Base-by-base conservation (phyloP, 768 basidiomycete genomes). In the Lentinula sp. region DNA sequence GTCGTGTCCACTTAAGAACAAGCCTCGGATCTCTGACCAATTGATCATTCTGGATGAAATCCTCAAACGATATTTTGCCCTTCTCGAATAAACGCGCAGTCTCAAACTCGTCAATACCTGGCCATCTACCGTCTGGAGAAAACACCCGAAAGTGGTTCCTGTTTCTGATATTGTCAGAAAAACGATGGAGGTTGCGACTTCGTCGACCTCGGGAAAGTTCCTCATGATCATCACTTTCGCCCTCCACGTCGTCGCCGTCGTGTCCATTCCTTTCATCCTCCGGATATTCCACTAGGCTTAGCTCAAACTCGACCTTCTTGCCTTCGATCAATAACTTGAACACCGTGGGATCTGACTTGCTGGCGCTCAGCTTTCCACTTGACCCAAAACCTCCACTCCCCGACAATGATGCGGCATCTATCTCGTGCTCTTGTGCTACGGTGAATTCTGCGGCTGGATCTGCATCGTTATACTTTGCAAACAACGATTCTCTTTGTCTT, bases 1-100 rank as follows among this genome's bases (percentile, higher is more conserved):
- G 79, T 9, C 79, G 81, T 43, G 80, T 79, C 86, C 91, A 95
- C 62, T 83, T 79, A 55, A 95, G 82, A 2, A 93, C 89, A 41
- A 96, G 78, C 33, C 81, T 73, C 7, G 84, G 81, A 66, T 89
- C 82, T 39, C 78, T 73, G 4, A 89, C 82, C 32, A 93, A 70
- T 6, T 70, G 69, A 13, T 83, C 84, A 59, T 93, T 85, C 35
- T 82, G 78, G 56, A 96, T 70, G 61, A 97, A 88, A 36, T 72
- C 75, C 18, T 79, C 69, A 66, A 87, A 91, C 36, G 85, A 80
- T 32, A 96, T 73, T 64, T 83, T 81, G 13, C 83, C 82, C n/a
- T 74, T 68, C 18, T 83, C 76, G 68, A 95, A 93, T 0, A 76
- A 49, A 57, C 77, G 71, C 1, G 80, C 77, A 9, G 82, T 81